Evolutionary conservation across 73 alveolate species (phyloP).

Genomic region (Paramecium biaurelia): DNA sequence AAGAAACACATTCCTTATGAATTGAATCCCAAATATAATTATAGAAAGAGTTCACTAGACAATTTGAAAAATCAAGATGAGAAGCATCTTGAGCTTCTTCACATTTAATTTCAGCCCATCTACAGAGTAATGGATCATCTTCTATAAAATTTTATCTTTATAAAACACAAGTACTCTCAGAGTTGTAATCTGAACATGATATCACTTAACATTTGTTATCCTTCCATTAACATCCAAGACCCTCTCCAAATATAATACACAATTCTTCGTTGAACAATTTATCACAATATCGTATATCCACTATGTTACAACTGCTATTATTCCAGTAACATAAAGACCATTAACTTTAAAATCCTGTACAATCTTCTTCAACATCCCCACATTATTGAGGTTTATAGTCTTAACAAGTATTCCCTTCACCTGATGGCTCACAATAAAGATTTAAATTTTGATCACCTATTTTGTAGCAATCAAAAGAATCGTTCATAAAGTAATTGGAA

Average conservation of each 20-base stretch:
- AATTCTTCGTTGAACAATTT: neutral
- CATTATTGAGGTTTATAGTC: neutral
- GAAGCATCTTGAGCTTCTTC: neutral
- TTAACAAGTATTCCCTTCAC: neutral
- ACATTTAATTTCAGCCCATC: neutral
- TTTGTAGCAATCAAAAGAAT: constrained; percentile 17
- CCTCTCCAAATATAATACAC: constrained; percentile 9
- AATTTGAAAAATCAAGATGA: neutral
- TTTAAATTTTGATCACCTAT: neutral
- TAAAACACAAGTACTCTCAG: neutral
- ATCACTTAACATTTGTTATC: neutral
- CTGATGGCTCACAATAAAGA: neutral
- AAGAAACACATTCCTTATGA: neutral
- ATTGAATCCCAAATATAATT: neutral
- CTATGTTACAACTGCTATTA: neutral
- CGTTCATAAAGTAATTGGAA: neutral
- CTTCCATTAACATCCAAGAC: constrained; percentile 8
- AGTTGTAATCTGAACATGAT: neutral
- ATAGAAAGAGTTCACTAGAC: neutral
- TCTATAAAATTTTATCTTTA: neutral
- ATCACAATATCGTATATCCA: neutral
- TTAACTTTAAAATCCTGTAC: neutral
- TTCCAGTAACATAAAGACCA: constrained; percentile 14
- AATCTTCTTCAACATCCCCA: neutral
- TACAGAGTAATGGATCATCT: neutral